These are phyloP conservation scores for Yamadazyma dushanensis DNA, from an alignment of 1,139 yeast species.

Conservation along the genomic window DNA sequence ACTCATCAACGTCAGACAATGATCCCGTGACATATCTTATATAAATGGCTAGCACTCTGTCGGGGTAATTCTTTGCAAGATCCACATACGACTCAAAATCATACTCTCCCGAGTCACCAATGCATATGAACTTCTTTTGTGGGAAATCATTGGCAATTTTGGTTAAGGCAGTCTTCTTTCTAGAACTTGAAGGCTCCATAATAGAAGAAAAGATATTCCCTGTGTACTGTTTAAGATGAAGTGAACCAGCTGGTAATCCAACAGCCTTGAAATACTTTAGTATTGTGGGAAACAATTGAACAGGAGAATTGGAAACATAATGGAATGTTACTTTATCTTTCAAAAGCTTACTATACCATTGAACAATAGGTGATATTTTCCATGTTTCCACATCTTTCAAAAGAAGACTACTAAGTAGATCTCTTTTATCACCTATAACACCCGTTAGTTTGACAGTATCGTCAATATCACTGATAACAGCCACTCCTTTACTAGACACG, in stretches of 20 bases:
- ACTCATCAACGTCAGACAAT: constrained; percentile 55
- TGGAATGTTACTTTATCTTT: constrained; percentile 60
- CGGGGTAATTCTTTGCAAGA: constrained; percentile 61
- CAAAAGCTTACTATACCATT: constrained; percentile 58
- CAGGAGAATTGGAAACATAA: constrained; percentile 94
- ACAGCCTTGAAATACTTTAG: constrained; percentile 55
- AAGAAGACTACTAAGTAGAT: constrained; percentile 74
- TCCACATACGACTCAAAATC: constrained; percentile 90
- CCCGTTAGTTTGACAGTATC: constrained; percentile 93
- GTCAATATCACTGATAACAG: constrained; percentile 88
- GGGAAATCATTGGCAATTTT: constrained; percentile 77
- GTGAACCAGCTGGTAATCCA: constrained; percentile 70
- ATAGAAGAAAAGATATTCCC: constrained; percentile 80
- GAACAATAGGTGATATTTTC: constrained; percentile 69
- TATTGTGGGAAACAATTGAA: constrained; percentile 76
- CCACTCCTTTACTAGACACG: constrained; percentile 54
- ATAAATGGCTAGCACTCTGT: constrained; percentile 69
- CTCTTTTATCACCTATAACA: constrained; percentile 82
- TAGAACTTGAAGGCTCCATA: constrained; percentile 82
- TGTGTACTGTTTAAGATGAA: constrained; percentile 82
- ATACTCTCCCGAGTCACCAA: constrained; percentile 96
- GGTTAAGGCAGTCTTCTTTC: constrained; percentile 67
- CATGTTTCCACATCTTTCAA: constrained; percentile 64
- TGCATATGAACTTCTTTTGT: constrained; percentile 68
- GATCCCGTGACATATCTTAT: constrained; percentile 78